Conservation (phyloP, 805 yeast genomes). For the Candida silvicultrix region DNA sequence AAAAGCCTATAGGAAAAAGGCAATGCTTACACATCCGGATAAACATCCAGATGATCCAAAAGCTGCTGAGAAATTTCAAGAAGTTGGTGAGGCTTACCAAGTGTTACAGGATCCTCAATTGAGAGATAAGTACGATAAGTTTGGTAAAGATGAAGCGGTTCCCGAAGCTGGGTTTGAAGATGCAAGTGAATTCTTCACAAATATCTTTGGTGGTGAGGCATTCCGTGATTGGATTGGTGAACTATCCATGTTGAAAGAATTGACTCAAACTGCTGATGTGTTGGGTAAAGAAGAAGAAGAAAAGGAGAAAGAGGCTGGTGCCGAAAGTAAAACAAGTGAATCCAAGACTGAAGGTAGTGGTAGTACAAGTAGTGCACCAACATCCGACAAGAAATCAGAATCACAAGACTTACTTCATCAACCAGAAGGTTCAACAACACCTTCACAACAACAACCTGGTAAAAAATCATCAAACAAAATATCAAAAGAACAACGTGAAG, state of each 20-base stretch:
- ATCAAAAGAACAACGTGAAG: constrained; percentile 40
- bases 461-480: constrained; percentile 21
- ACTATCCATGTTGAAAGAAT: constrained; percentile 57
- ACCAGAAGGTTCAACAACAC: constrained; percentile 21
- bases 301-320: constrained; percentile 17
- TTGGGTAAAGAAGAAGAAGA: constrained; percentile 1
- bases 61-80: constrained; percentile 86
- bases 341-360: neutral
- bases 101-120: constrained; percentile 69
- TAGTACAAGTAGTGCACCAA: neutral
- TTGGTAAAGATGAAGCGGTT: constrained; percentile 72
- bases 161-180: constrained; percentile 76
- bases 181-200: constrained; percentile 77
- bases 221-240: constrained; percentile 79
- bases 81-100: constrained; percentile 62
- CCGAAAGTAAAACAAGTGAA: neutral
- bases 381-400: neutral
- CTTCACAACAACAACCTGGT: constrained; percentile 20
- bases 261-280: constrained; percentile 48
- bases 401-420: constrained; percentile 7
- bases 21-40: constrained; percentile 90
- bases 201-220: constrained; percentile 80
- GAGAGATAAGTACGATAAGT: constrained; percentile 72
- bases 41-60: constrained; percentile 92
- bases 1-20: constrained; percentile 88